Evolutionary conservation across 257 asterid genomes (phyloP).

Genomic region (Henckelia pumila): DNA sequence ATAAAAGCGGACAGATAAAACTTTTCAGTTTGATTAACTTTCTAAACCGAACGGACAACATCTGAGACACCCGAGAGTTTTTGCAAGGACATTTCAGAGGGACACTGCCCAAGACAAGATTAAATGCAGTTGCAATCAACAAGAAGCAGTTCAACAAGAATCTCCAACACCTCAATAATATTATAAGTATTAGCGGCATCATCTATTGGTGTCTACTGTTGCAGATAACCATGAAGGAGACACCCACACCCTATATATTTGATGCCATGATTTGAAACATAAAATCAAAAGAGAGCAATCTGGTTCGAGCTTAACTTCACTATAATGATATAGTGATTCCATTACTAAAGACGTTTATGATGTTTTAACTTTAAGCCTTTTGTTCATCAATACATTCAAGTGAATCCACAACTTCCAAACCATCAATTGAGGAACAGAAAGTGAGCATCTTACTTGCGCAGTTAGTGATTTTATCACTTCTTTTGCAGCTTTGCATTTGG

Average conservation of each 20-base stretch:
- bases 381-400: slow-evolving; percentile 4
- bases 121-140: neutral
- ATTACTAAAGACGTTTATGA: neutral
- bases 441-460: slow-evolving; percentile 61
- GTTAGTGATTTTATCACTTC: slow-evolving; percentile 93
- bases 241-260: neutral
- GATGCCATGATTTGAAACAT: neutral
- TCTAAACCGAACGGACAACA: neutral
- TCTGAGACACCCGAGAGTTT: neutral
- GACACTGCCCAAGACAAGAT: neutral
- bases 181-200: neutral
- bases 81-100: neutral
- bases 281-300: neutral
- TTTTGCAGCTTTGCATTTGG: slow-evolving; percentile 95
- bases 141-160: neutral
- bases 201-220: neutral
- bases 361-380: neutral
- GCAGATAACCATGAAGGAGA: neutral
- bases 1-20: neutral
- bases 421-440: slow-evolving; percentile 20
- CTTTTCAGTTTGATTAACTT: neutral
- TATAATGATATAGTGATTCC: neutral
- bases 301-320: neutral
- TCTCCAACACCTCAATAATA: neutral
- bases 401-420: slow-evolving; percentile 11